phyloP scores from a whole-genome alignment of 768 basidiomycete genomes.

The Tephrocybe sp. region DNA sequence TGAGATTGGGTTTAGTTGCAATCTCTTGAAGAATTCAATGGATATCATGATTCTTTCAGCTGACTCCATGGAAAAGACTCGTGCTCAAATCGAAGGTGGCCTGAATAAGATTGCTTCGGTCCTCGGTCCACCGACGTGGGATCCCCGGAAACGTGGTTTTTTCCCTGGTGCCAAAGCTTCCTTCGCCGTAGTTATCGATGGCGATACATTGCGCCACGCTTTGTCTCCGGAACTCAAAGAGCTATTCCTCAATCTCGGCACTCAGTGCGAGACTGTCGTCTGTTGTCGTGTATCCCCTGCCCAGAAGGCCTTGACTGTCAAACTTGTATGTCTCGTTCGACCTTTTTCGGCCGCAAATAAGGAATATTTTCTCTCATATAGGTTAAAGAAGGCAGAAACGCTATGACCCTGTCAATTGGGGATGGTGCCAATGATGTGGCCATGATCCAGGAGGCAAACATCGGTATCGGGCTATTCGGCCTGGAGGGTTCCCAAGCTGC shows the following conservation, averaged over 20 bases:
- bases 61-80: slow-evolving; percentile 70
- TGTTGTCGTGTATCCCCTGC: slow-evolving; percentile 98
- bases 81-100: slow-evolving; percentile 87
- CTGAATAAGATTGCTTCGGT: slow-evolving; percentile 93
- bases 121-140: slow-evolving; percentile 70
- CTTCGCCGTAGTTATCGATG: slow-evolving; percentile 96
- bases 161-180: slow-evolving; percentile 63
- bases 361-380: slow-evolving; percentile 26
- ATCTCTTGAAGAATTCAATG: slow-evolving; percentile 91
- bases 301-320: slow-evolving; percentile 97
- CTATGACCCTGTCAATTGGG: slow-evolving; percentile 96
- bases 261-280: slow-evolving; percentile 96
- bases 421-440: slow-evolving; percentile 98
- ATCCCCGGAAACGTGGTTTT: slow-evolving; percentile 65
- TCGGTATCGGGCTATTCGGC: slow-evolving; percentile 92
- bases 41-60: slow-evolving; percentile 97
- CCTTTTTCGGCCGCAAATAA: neutral
- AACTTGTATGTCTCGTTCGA: slow-evolving; percentile 57
- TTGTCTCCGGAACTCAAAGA: slow-evolving; percentile 75
- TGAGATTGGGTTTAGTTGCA: slow-evolving; percentile 96
- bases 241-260: slow-evolving; percentile 88
- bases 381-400: slow-evolving; percentile 95
- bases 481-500: slow-evolving; percentile 97
- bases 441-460: slow-evolving; percentile 99
- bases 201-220: slow-evolving; percentile 86